Evolutionary conservation across 495 filamentous ascomycete species (phyloP).

Genomic region (Tuber aestivum): DNA sequence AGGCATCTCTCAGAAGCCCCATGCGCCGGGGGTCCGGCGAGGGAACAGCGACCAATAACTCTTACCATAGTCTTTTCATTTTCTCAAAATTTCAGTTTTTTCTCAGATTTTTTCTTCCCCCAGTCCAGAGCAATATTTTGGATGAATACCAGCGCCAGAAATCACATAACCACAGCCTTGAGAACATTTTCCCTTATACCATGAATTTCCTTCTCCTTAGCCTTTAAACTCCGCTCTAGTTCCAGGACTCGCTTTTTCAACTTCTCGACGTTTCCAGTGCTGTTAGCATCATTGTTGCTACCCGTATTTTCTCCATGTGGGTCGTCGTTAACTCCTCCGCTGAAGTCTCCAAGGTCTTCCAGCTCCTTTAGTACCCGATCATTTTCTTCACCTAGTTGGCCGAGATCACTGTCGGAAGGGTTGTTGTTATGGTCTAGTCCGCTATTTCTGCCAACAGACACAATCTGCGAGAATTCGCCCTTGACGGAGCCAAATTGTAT

Average conservation of each 20-base stretch:
- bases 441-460: conserved; percentile 17
- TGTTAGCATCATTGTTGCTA: conserved; percentile 4
- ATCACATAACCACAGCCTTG: conserved; percentile 30
- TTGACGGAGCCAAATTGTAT: conserved; percentile 35
- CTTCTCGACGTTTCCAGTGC: conserved; percentile 25
- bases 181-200: conserved; percentile 36
- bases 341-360: conserved; percentile 25
- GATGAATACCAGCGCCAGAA: background rate
- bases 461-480: conserved; percentile 38
- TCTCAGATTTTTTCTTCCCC: background rate
- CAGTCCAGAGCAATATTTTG: background rate
- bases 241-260: conserved; percentile 32
- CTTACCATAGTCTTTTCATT: background rate
- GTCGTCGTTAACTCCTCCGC: conserved; percentile 11
- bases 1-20: background rate
- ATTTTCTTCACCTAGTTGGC: conserved; percentile 29
- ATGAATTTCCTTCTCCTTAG: conserved; percentile 34
- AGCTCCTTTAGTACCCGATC: conserved; percentile 28
- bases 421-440: conserved; percentile 23
- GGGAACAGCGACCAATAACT: background rate
- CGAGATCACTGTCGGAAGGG: conserved; percentile 12
- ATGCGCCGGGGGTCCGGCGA: background rate
- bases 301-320: conserved; percentile 8
- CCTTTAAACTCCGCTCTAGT: conserved; percentile 32
- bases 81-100: too few species aligned